Evolutionary conservation across 345 rosid species (phyloP).

Genomic region (Raphanus raphanistrum): DNA sequence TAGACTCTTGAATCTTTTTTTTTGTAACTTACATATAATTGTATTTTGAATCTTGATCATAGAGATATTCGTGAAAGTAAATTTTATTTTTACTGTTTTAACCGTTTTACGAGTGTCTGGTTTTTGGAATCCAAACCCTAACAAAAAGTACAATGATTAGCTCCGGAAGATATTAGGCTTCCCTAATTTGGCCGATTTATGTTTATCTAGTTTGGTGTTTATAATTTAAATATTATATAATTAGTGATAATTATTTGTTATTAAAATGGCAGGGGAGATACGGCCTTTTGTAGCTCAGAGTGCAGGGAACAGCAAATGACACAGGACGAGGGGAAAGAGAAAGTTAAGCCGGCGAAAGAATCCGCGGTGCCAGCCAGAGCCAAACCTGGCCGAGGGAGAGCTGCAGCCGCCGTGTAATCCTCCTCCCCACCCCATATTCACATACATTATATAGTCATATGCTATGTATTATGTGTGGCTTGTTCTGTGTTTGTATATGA

Average conservation of each 20-base stretch:
- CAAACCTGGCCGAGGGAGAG: slow-evolving; percentile 36
- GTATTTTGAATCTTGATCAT: not conserved
- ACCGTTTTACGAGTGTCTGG: not conserved
- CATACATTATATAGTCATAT: not conserved
- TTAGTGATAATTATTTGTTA: not conserved
- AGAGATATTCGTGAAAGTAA: not conserved
- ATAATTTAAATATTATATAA: not conserved
- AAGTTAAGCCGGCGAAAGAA: slow-evolving; percentile 51
- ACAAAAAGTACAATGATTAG: not conserved
- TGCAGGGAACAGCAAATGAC: slow-evolving; percentile 86
- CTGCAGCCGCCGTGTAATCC: slow-evolving; percentile 37
- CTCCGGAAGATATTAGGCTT: not conserved
- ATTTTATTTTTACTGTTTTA: not conserved
- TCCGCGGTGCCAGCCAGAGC: slow-evolving; percentile 22
- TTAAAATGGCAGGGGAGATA: slow-evolving; percentile 66
- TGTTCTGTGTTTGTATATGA: slow-evolving; percentile 35
- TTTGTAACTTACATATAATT: too few species aligned
- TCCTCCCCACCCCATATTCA: not conserved
- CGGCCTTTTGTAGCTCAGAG: slow-evolving; percentile 84
- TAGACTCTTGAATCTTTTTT: too few species aligned
- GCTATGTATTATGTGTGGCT: slow-evolving; percentile 17
- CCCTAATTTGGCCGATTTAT: not conserved
- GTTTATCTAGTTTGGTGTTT: not conserved
- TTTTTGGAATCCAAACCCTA: not conserved
- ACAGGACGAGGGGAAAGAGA: slow-evolving; percentile 73